Evolutionary conservation across 176 grass and related monocot species (phyloP).

Genomic region (Paspalum vaginatum): DNA sequence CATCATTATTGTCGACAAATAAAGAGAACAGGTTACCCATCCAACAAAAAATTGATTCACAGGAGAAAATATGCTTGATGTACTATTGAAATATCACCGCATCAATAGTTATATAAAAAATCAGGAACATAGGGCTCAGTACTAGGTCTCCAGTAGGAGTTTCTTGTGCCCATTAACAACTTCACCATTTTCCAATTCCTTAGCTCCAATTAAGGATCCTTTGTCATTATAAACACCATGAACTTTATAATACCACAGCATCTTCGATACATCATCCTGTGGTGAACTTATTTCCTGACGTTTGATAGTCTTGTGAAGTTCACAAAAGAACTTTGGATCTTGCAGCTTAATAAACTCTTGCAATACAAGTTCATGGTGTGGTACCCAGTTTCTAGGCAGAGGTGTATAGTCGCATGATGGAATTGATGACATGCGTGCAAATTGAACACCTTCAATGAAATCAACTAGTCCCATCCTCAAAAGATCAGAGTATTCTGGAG

Average conservation of each 20-base stretch:
- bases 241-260: slow-evolving; percentile 93
- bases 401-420: slow-evolving; percentile 93
- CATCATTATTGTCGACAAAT: slow-evolving; percentile 24
- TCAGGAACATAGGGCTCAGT: slow-evolving; percentile 18
- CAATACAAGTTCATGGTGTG: slow-evolving; percentile 77
- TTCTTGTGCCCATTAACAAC: slow-evolving; percentile 26
- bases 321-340: slow-evolving; percentile 87
- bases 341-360: slow-evolving; percentile 89
- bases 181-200: slow-evolving; percentile 23
- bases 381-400: slow-evolving; percentile 87
- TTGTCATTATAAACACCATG: slow-evolving; percentile 74
- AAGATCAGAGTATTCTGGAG: slow-evolving; percentile 94
- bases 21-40: slow-evolving; percentile 23
- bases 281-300: slow-evolving; percentile 68
- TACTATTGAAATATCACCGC: slow-evolving; percentile 17
- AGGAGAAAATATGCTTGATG: slow-evolving; percentile 12
- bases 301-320: slow-evolving; percentile 78
- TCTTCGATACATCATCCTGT: slow-evolving; percentile 71
- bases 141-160: slow-evolving; percentile 61
- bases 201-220: slow-evolving; percentile 34
- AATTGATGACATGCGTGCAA: slow-evolving; percentile 81
- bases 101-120: slow-evolving; percentile 28
- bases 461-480: slow-evolving; percentile 93
- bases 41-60: slow-evolving; percentile 30
- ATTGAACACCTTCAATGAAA: slow-evolving; percentile 91